Conservation (phyloP, 1,284 basidiomycete genomes). For the Cutaneotrichosporon spelunceum region DNA sequence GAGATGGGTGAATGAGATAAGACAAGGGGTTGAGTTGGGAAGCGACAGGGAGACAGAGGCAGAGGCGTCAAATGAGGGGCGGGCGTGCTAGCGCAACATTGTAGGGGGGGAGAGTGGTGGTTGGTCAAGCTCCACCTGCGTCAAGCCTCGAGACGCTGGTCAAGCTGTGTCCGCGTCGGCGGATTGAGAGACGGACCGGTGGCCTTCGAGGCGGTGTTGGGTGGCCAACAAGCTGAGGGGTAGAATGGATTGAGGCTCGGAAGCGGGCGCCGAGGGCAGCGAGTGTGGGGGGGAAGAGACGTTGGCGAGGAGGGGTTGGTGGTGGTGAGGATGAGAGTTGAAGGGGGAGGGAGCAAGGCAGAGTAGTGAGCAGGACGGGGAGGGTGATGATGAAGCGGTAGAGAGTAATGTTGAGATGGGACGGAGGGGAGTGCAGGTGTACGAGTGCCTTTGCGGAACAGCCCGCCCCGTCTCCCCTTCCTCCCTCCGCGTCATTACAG, state of each 20-base stretch:
- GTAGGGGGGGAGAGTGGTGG: not conserved
- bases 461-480: too few species aligned
- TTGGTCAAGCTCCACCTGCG: not conserved
- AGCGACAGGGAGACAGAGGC: not conserved
- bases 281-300: not conserved
- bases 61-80: not conserved
- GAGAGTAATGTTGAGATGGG: not conserved
- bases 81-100: not conserved
- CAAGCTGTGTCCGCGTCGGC: not conserved
- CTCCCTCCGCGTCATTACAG: not conserved
- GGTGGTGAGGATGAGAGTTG: not conserved
- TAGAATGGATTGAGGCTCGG: not conserved
- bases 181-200: not conserved
- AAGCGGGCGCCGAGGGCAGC: not conserved
- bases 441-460: not conserved
- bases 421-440: not conserved
- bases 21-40: constrained; percentile 17
- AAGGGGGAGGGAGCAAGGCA: not conserved
- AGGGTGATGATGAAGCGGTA: not conserved
- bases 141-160: not conserved
- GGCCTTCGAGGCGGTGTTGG: not conserved
- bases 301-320: not conserved
- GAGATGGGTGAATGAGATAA: constrained; percentile 43
- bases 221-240: not conserved
- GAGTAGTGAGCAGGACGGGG: too few species aligned